Base-by-base conservation (phyloP, 495 filamentous ascomycete genomes). In the Aspergillus conjunctus region DNA sequence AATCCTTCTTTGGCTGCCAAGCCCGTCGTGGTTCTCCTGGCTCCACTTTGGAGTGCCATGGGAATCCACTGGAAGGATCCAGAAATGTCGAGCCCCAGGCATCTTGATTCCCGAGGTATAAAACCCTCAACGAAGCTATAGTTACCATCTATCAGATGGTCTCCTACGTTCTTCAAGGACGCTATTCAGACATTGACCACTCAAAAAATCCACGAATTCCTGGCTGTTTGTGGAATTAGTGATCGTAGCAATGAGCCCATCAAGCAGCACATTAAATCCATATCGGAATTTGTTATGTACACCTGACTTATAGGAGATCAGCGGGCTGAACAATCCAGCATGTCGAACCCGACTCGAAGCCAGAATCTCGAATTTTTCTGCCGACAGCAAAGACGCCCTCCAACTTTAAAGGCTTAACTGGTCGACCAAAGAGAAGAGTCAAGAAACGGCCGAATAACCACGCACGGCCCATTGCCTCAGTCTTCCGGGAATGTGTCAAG, bases 151-250 rank as follows among this genome's bases (percentile, higher is more conserved):
- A n/a, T n/a, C n/a, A n/a, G n/a, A n/a, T n/a, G 14, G 34, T 14
- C 34, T 14, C 34, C 34, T 7, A 39, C 34, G 7, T 39, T 39
- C 34, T 14, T 14, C 34, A 39, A 54, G 18, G 51, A 34, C 4
- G 31, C 26, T 37, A 21, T 54, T 15, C n/a, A 34, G 30, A 31
- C 26, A 0, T 41, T 54, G 8, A 20, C 17, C 12, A 37, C 31
- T 5, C 31, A 54, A 31, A 54, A 54, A 54, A 54, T 54, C 32
- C 31, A 30, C 12, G 15, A 54, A 32, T 15, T 54, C 26, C 32
- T 54, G 32, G 32, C 33, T 33, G n/a, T 41, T 34, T 54, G 32
- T 21, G 14, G 51, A 37, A 54, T 54, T 4, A 15, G 37, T 18
- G 31, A 41, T 5, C 30, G 26, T 22, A 41, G 34, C 18, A 2